Conservation (phyloP, 2,329 filamentous ascomycete genomes). For the Fusarium sp. region DNA sequence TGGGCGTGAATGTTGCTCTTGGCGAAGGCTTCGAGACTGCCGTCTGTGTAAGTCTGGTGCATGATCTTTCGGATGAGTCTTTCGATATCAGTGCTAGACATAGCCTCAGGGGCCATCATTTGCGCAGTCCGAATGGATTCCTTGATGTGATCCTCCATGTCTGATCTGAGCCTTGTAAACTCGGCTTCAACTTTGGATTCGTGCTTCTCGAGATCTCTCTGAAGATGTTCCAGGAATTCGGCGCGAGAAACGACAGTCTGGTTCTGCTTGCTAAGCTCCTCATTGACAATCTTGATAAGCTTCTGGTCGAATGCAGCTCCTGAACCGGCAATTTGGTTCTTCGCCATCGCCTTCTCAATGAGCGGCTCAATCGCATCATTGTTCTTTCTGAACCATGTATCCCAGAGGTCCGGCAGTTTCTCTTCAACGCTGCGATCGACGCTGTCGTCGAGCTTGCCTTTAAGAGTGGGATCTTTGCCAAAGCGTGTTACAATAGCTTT, state of each 20-base stretch:
- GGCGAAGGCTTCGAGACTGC: constrained; percentile 61
- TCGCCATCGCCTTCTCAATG: constrained; percentile 49
- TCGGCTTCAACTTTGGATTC: constrained; percentile 56
- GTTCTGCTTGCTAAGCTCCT: constrained; percentile 51
- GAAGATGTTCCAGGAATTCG: constrained; percentile 61
- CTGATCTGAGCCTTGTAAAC: constrained; percentile 53
- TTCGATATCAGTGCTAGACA: constrained; percentile 57
- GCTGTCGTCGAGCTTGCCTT: constrained; percentile 44
- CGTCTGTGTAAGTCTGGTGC: constrained; percentile 57
- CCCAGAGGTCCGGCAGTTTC: constrained; percentile 59
- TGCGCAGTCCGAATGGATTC: constrained; percentile 48
- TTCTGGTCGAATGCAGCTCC: constrained; percentile 51
- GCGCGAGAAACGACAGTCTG: constrained; percentile 58
- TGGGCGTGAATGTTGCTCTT: constrained; percentile 59
- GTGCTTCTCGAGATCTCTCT: constrained; percentile 53
- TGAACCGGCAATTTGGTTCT: constrained; percentile 51
- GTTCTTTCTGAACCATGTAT: constrained; percentile 65
- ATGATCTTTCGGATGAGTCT: constrained; percentile 57
- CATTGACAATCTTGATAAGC: constrained; percentile 53
- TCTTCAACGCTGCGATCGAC: constrained; percentile 46
- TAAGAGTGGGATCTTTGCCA: constrained; percentile 50
- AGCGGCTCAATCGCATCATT: constrained; percentile 52
- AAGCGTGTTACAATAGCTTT: constrained; percentile 58
- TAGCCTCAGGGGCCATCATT: constrained; percentile 43
- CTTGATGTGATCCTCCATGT: constrained; percentile 50